phyloP scores from a whole-genome alignment of 371 early-diverging fungal species.

The Mortierella sp. region DNA sequence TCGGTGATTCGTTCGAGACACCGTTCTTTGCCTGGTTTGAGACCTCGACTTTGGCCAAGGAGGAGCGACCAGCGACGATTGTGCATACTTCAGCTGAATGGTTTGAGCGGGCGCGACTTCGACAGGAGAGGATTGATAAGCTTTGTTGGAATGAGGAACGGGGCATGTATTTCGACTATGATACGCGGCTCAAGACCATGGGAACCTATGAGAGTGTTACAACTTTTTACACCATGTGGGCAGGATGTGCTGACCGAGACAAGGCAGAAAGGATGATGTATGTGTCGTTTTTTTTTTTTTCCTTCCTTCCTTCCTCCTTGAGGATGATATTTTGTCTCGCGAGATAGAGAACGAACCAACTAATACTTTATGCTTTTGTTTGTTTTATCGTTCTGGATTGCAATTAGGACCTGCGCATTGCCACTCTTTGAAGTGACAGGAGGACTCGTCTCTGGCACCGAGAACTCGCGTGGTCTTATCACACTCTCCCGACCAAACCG shows the following conservation, averaged over 20 bases:
- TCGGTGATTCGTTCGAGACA: constrained; percentile 62
- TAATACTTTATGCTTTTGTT: too few relatives aligned
- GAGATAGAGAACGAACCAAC: constrained; percentile 68
- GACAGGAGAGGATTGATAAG: constrained; percentile 67
- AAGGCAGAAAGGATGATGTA: constrained; percentile 72
- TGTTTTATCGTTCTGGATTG: too few relatives aligned
- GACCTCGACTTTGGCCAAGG: neutral
- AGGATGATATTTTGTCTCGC: constrained; percentile 84
- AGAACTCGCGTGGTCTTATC: constrained; percentile 82
- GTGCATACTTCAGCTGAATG: constrained; percentile 61
- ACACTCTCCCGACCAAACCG: constrained; percentile 88
- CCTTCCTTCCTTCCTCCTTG: constrained; percentile 77
- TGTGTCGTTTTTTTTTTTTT: constrained; percentile 10
- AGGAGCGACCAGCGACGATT: constrained; percentile 21
- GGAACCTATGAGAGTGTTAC: constrained; percentile 80
- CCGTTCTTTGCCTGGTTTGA: constrained; percentile 36
- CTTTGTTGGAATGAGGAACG: constrained; percentile 78
- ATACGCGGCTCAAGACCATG: constrained; percentile 61
- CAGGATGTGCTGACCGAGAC: constrained; percentile 69
- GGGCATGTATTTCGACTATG: constrained; percentile 85
- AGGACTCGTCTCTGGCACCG: constrained; percentile 91
- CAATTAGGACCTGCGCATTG: constrained; percentile 40
- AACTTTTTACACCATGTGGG: constrained; percentile 81
- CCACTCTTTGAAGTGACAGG: constrained; percentile 87
- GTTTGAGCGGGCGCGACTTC: constrained; percentile 63